Evolutionary conservation across 164 flowering plant genomes (phyloP).

Genomic region (Magnolia kwangsiensis): DNA sequence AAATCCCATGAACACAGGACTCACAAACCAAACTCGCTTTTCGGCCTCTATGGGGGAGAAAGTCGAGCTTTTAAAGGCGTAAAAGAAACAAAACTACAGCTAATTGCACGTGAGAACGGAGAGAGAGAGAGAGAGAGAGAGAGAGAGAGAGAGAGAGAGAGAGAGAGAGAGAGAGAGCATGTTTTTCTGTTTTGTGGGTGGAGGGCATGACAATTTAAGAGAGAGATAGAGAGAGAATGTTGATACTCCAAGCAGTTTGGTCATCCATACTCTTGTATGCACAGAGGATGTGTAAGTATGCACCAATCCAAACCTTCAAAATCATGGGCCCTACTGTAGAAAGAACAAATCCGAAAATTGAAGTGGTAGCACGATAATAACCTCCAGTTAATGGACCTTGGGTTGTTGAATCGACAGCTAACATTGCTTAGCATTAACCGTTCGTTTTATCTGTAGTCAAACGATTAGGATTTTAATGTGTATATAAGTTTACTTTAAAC

Average conservation of each 20-base stretch:
- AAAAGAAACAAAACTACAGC: conserved; percentile 25
- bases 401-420: too few relatives aligned
- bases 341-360: too few relatives aligned
- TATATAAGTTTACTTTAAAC: too few relatives aligned
- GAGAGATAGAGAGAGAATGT: not conserved
- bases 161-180: conserved; percentile 1
- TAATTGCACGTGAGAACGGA: conserved; percentile 38
- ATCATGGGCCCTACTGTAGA: too few relatives aligned
- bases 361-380: too few relatives aligned
- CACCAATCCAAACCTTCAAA: too few relatives aligned
- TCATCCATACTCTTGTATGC: not conserved
- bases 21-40: conserved; percentile 20
- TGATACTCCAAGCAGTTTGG: not conserved
- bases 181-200: not conserved
- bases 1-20: not conserved
- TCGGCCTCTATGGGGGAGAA: conserved; percentile 2
- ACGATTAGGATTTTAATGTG: too few relatives aligned
- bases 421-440: too few relatives aligned
- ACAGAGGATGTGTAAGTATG: too few relatives aligned
- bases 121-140: conserved; percentile 5
- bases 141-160: conserved; percentile 2
- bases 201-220: not conserved
- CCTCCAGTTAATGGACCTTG: too few relatives aligned
- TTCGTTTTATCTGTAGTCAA: too few relatives aligned
- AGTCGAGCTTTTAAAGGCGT: conserved; percentile 19